phyloP scores from a whole-genome alignment of 2,329 filamentous ascomycete genomes.

The Colletotrichum somersetense region DNA sequence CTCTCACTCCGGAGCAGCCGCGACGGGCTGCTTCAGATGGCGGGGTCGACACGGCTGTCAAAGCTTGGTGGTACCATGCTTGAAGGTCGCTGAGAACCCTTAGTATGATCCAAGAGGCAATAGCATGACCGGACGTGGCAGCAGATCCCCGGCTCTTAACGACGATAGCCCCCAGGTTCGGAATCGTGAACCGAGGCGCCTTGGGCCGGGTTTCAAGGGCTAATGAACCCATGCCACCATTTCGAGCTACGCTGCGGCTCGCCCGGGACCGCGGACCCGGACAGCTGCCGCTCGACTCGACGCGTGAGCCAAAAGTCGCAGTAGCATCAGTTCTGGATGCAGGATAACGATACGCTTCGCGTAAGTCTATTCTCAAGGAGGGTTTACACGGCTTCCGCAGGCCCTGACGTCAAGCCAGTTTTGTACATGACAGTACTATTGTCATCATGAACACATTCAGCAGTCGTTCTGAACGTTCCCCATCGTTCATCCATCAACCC shows the following conservation, averaged over 20 bases:
- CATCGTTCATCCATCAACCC: neutral
- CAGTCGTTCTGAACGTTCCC: neutral
- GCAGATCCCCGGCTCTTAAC: neutral
- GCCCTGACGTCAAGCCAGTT: neutral
- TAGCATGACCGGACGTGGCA: neutral
- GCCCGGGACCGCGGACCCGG: neutral
- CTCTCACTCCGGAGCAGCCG: neutral
- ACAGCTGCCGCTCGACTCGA: too few species aligned
- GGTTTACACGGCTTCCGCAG: conserved; percentile 1
- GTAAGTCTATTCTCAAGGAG: conserved; percentile 19
- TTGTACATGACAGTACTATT: neutral
- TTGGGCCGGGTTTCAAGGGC: neutral
- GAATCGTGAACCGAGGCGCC: neutral
- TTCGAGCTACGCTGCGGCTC: neutral
- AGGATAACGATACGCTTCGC: neutral
- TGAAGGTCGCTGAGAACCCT: neutral
- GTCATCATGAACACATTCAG: conserved; percentile 12
- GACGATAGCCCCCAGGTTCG: neutral
- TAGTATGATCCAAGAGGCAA: neutral
- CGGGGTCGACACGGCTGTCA: neutral
- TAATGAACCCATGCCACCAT: neutral
- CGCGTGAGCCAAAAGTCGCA: neutral
- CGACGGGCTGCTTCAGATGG: neutral
- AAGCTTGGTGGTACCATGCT: neutral
- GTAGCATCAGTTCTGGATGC: neutral